A percentile compares a stretch with the other conserved stretches of the same genome.
These are phyloP conservation scores for Chrysosporium queenslandicum DNA, from an alignment of 2,329 filamentous ascomycete genomes.

Conservation along the genomic window DNA sequence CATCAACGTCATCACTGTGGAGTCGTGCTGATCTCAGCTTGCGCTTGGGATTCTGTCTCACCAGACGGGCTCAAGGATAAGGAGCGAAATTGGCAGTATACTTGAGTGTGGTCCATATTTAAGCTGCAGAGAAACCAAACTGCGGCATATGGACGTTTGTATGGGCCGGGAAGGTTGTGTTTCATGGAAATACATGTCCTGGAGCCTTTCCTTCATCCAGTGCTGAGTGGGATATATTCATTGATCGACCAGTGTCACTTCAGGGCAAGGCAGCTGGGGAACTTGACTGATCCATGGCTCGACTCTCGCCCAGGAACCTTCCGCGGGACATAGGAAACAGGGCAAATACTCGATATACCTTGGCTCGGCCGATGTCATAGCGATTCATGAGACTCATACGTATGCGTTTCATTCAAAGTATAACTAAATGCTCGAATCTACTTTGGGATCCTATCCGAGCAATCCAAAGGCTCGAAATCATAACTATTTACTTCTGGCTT, in stretches of 20 bases:
- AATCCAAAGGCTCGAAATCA: too few relatives aligned
- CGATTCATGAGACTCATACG: not conserved
- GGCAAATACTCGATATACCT: not conserved
- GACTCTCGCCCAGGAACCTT: not conserved
- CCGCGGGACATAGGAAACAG: not conserved
- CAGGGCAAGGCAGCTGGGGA: not conserved
- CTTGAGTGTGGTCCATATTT: too few relatives aligned
- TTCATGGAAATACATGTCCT: too few relatives aligned
- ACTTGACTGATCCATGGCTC: not conserved
- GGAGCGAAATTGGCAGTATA: too few relatives aligned
- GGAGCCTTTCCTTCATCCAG: too few relatives aligned
- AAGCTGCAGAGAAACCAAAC: too few relatives aligned
- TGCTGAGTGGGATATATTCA: not conserved
- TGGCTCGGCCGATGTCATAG: conserved; percentile 5
- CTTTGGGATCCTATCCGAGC: not conserved
- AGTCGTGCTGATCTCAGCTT: not conserved
- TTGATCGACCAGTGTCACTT: not conserved
- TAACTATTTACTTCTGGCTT: too few relatives aligned
- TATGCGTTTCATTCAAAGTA: not conserved
- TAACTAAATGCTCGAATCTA: too few relatives aligned
- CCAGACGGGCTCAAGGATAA: not conserved
- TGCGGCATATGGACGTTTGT: too few relatives aligned
- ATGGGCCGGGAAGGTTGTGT: too few relatives aligned
- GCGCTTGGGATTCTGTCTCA: too few relatives aligned
- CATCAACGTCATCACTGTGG: conserved; percentile 2